These are phyloP conservation scores for Garcileccinum viscosum DNA, from an alignment of 1,284 basidiomycete species.

Conservation along the genomic window DNA sequence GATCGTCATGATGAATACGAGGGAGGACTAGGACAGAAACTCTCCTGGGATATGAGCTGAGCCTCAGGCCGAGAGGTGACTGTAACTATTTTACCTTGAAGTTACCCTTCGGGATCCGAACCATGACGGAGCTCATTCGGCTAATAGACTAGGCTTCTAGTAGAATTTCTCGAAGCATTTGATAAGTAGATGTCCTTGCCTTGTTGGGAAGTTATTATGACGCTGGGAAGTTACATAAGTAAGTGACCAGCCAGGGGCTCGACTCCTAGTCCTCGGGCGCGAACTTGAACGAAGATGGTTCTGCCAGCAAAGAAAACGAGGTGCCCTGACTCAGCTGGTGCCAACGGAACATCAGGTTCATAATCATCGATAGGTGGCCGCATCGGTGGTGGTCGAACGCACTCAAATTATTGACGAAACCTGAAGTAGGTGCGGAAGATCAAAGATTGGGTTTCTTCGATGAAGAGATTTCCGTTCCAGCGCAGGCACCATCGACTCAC, in stretches of 20 bases:
- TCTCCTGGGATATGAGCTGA: conserved; percentile 8
- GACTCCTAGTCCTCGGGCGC: too few species aligned
- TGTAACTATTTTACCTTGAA: background rate
- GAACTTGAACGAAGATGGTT: background rate
- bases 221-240: background rate
- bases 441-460: too few species aligned
- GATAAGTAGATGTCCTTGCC: background rate
- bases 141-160: background rate
- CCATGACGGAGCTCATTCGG: background rate
- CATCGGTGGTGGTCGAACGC: too few species aligned
- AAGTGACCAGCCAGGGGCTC: background rate
- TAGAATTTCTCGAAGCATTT: background rate
- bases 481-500: too few species aligned
- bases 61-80: background rate
- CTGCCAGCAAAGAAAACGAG: too few species aligned
- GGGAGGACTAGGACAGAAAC: background rate
- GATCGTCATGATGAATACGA: conserved; percentile 21
- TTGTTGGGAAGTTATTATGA: background rate
- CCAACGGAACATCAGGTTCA: too few species aligned
- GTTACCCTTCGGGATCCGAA: background rate
- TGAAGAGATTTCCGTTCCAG: too few species aligned
- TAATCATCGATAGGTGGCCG: background rate
- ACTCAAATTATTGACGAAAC: too few species aligned
- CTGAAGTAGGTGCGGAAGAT: too few species aligned
- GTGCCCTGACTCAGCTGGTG: too few species aligned